Conservation (phyloP, 768 basidiomycete species). For the Cystofilobasidium macerans region DNA sequence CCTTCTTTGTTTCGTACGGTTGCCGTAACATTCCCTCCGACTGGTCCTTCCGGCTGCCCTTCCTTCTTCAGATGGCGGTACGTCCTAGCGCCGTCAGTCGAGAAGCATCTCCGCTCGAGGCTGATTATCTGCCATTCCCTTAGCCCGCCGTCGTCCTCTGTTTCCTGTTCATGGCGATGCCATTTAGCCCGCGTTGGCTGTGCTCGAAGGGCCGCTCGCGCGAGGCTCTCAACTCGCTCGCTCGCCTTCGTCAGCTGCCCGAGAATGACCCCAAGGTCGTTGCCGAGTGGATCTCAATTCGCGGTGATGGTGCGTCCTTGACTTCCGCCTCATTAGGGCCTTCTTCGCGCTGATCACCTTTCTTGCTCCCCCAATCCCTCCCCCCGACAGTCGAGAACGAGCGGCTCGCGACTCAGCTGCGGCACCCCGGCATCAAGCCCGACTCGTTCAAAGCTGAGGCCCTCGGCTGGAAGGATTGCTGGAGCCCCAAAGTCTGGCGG, state of each 20-base stretch:
- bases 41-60: slow-evolving; percentile 11
- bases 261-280: slow-evolving; percentile 18
- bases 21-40: slow-evolving; percentile 6
- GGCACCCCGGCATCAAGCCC: slow-evolving; percentile 8
- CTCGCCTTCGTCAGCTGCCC: slow-evolving; percentile 23
- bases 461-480: slow-evolving; percentile 17
- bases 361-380: background rate
- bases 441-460: slow-evolving; percentile 13
- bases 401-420: slow-evolving; percentile 15
- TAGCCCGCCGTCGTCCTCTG: slow-evolving; percentile 1
- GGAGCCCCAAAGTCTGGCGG: slow-evolving; percentile 5
- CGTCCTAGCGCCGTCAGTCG: background rate
- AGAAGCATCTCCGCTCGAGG: background rate
- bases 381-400: slow-evolving; percentile 3
- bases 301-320: slow-evolving; percentile 15
- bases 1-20: background rate
- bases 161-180: background rate
- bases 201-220: slow-evolving; percentile 25
- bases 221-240: slow-evolving; percentile 28
- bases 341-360: background rate
- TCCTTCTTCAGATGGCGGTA: slow-evolving; percentile 4
- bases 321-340: background rate
- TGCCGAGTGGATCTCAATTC: slow-evolving; percentile 27
- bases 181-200: slow-evolving; percentile 25
- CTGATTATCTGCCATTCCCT: background rate